phyloP scores from a whole-genome alignment of 306 rosid genomes.

The Glycine tomentella region DNA sequence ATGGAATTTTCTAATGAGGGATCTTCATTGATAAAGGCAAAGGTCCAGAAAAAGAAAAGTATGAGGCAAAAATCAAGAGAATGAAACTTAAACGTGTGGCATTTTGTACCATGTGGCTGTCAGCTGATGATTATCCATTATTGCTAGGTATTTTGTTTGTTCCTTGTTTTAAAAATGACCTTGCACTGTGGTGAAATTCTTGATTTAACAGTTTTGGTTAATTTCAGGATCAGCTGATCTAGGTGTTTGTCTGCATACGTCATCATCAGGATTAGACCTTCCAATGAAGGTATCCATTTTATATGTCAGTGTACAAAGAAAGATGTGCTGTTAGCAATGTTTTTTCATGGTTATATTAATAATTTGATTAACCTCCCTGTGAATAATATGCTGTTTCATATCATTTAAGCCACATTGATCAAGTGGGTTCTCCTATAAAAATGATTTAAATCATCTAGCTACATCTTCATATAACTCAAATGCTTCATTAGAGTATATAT shows the following conservation, averaged over 20 bases:
- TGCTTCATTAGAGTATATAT: constrained; percentile 23
- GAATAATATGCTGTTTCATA: background rate
- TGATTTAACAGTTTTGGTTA: constrained; percentile 35
- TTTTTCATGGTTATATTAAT: constrained; percentile 7
- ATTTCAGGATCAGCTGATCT: constrained; percentile 91
- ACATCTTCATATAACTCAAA: background rate
- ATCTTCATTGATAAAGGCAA: constrained; percentile 66
- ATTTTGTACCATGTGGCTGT: constrained; percentile 93
- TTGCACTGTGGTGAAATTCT: constrained; percentile 12
- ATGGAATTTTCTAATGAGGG: constrained; percentile 32
- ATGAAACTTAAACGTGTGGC: constrained; percentile 90
- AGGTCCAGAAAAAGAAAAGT: constrained; percentile 90
- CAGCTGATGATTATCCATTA: constrained; percentile 95
- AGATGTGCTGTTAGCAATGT: background rate
- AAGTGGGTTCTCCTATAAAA: background rate
- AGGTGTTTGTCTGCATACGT: constrained; percentile 95
- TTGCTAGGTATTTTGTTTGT: constrained; percentile 71
- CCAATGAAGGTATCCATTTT: constrained; percentile 87
- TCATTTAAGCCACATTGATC: background rate
- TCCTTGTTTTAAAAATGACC: constrained; percentile 14
- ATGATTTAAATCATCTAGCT: background rate
- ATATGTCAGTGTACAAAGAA: background rate
- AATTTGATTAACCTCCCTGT: background rate
- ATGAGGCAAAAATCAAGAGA: constrained; percentile 80
- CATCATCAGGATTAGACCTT: constrained; percentile 97